Percentiles rank a stretch among this genome's conserved stretches.
phyloP scores from a whole-genome alignment of 345 rosid genomes.

The Draba incana region DNA sequence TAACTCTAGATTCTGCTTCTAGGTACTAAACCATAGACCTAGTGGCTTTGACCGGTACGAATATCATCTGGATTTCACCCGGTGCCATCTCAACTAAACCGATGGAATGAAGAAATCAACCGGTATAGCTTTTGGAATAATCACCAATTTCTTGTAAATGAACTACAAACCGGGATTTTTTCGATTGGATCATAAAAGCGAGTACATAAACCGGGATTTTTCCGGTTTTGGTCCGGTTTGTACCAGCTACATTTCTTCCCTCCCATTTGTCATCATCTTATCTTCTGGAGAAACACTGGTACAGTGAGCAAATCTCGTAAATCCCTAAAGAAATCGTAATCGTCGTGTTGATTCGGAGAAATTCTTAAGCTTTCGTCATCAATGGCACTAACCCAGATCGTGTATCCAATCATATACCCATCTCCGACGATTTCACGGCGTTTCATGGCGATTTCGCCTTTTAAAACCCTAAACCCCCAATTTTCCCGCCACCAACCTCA shows the following conservation, averaged over 20 bases:
- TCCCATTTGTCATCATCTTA: constrained; percentile 42
- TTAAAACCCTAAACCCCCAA: constrained; percentile 36
- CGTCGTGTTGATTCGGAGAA: constrained; percentile 9
- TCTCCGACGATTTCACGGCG: constrained; percentile 27
- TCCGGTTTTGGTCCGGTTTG: constrained; percentile 6
- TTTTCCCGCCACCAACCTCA: constrained; percentile 45
- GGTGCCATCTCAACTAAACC: constrained; percentile 13
- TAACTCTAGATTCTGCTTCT: constrained; percentile 36
- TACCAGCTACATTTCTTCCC: constrained; percentile 24
- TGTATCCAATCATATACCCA: constrained; percentile 39
- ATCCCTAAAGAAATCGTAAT: constrained; percentile 8
- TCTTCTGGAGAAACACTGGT: constrained; percentile 8
- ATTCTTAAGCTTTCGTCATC: background rate
- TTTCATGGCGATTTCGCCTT: constrained; percentile 28
- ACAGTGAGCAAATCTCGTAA: constrained; percentile 10
- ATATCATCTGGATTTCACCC: background rate
- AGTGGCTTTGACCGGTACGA: constrained; percentile 8
- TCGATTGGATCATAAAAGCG: constrained; percentile 7
- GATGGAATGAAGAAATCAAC: background rate
- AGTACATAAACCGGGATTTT: background rate
- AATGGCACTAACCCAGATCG: constrained; percentile 51
- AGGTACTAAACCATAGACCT: background rate
- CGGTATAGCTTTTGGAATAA: background rate
- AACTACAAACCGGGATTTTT: no score
- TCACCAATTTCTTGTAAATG: no score